Evolutionary conservation across 2,329 filamentous ascomycete genomes (phyloP).

Genomic region (Aureobasidium sp.): DNA sequence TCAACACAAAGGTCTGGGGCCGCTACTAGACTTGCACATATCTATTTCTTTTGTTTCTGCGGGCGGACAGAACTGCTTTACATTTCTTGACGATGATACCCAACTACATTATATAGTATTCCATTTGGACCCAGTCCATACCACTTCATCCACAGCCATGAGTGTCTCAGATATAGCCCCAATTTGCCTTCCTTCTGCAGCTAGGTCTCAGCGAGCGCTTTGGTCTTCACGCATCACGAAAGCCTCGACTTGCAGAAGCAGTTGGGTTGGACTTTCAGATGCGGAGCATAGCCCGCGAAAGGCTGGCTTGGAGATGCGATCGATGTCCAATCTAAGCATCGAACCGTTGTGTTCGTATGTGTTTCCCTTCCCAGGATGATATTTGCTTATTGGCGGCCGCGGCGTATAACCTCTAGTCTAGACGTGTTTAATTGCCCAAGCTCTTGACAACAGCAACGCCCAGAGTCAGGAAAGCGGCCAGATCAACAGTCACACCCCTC

Average conservation of each 20-base stretch:
- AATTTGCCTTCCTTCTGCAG: neutral
- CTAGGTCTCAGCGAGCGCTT: neutral
- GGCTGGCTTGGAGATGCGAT: neutral
- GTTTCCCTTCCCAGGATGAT: neutral
- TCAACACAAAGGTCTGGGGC: constrained; percentile 11
- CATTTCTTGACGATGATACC: constrained; percentile 3
- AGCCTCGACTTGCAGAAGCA: neutral
- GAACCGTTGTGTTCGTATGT: neutral
- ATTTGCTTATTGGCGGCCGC: neutral
- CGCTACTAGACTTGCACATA: neutral
- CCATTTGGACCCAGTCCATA: neutral
- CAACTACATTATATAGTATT: neutral
- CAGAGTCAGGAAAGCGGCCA: neutral
- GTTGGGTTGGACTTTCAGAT: neutral
- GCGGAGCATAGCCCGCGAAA: too few relatives aligned
- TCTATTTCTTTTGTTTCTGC: neutral
- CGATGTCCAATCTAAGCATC: neutral
- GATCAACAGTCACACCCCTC: constrained; percentile 9
- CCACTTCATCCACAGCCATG: neutral
- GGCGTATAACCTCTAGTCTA: neutral
- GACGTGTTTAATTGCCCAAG: neutral
- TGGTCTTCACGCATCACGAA: neutral
- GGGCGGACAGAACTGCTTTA: neutral
- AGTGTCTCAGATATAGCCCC: neutral
- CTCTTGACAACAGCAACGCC: constrained; percentile 11